Conservation (phyloP, 306 rosid species). For the Lotus japonicus region DNA sequence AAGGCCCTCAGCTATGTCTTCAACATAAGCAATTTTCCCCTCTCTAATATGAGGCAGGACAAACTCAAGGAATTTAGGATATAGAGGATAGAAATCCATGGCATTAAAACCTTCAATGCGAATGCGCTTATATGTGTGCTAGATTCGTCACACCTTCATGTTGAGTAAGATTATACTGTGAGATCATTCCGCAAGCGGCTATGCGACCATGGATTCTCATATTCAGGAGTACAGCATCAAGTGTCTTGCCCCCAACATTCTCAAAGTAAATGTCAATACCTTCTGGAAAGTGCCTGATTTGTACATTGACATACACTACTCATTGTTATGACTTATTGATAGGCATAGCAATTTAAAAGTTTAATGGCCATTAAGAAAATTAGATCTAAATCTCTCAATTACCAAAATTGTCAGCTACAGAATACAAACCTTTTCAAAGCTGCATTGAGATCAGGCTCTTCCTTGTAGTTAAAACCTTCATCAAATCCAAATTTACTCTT, state of each 20-base stretch:
- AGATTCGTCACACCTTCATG: conserved; percentile 23
- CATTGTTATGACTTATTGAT: background rate
- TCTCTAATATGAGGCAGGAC: conserved; percentile 24
- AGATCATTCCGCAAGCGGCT: conserved; percentile 28
- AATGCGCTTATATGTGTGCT: conserved; percentile 13
- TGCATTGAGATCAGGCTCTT: conserved; percentile 46
- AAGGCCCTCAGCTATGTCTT: conserved; percentile 29
- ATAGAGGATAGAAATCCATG: conserved; percentile 21
- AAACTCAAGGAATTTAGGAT: conserved; percentile 13
- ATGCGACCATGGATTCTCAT: conserved; percentile 27
- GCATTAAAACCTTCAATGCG: conserved; percentile 15
- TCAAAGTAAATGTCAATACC: conserved; percentile 35
- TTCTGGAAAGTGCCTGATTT: conserved; percentile 22
- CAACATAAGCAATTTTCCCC: conserved; percentile 22
- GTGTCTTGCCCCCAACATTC: conserved; percentile 34
- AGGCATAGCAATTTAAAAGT: background rate
- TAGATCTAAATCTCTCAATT: background rate
- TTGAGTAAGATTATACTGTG: conserved; percentile 30
- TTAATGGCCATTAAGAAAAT: background rate
- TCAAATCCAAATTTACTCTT: conserved; percentile 29
- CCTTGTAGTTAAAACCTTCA: conserved; percentile 65
- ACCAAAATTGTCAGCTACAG: background rate
- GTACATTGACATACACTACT: background rate
- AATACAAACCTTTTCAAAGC: conserved; percentile 46
- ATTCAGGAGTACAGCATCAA: conserved; percentile 30